phyloP scores from a whole-genome alignment of 225 moss, liverwort and hornwort species.

The Bryoerythrophyllum caledonicum region DNA sequence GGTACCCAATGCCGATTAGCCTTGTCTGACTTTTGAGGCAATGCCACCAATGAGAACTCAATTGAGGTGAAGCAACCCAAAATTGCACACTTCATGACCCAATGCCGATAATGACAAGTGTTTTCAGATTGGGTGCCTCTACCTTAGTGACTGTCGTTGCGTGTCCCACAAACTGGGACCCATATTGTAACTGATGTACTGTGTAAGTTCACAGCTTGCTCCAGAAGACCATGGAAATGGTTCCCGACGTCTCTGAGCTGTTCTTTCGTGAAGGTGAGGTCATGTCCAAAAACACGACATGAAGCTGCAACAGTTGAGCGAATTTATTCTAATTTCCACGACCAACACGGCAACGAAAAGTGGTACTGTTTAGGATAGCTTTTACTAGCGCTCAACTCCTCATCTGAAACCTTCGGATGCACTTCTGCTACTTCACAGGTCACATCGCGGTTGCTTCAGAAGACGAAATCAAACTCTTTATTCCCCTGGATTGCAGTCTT shows the following conservation, averaged over 20 bases:
- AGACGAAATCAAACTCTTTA: slow-evolving; percentile 15
- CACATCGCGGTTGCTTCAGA: slow-evolving; percentile 15
- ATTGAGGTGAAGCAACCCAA: too few species aligned
- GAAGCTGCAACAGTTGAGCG: not conserved
- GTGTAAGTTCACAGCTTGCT: not conserved
- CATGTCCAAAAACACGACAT: not conserved
- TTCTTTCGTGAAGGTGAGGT: slow-evolving; percentile 11
- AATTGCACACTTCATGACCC: too few species aligned
- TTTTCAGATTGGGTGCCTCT: too few species aligned
- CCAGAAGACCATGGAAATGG: not conserved
- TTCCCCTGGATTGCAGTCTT: slow-evolving; percentile 19
- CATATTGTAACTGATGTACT: not conserved
- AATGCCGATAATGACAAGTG: too few species aligned
- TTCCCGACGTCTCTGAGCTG: not conserved
- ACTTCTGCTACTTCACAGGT: slow-evolving; percentile 9
- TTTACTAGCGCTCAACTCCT: not conserved
- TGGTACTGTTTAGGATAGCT: not conserved
- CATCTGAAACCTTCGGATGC: not conserved
- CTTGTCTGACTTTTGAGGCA: too few species aligned
- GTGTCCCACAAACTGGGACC: not conserved
- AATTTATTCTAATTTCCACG: not conserved
- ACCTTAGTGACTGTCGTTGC: slow-evolving; percentile 11
- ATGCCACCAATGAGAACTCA: too few species aligned
- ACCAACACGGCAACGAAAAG: not conserved
- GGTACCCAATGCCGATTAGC: too few species aligned